Evolutionary conservation across 257 asterid species (phyloP).

Genomic region (Solanum paucissectum): DNA sequence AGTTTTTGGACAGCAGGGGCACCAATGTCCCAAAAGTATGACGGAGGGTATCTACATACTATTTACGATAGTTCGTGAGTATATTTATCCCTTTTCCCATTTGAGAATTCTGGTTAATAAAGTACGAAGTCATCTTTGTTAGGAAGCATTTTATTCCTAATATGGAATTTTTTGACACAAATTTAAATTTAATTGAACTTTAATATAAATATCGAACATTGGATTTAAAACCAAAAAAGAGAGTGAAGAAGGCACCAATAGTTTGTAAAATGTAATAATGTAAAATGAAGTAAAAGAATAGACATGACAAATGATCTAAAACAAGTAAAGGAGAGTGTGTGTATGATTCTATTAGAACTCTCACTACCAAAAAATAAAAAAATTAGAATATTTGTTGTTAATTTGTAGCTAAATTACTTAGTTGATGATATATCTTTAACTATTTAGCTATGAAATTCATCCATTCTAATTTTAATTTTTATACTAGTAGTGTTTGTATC

Average conservation of each 20-base stretch:
- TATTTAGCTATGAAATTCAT: background rate
- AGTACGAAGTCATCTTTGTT: no score
- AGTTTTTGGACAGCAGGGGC: no score
- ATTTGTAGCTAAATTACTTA: background rate
- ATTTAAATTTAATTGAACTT: background rate
- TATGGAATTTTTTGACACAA: fast-evolving
- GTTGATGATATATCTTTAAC: background rate
- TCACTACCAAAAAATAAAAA: background rate
- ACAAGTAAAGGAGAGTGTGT: background rate
- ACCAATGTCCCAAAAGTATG: no score
- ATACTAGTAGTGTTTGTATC: no score
- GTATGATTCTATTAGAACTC: background rate
- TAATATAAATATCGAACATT: background rate
- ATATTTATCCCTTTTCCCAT: no score
- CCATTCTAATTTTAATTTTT: background rate
- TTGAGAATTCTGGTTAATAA: no score
- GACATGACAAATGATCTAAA: background rate
- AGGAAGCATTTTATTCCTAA: fast-evolving
- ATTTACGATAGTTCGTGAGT: no score
- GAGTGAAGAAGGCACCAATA: background rate
- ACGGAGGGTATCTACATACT: no score
- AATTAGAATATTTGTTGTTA: background rate
- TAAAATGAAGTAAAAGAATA: no score
- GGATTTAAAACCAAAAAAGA: no score
- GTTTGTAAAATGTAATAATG: no score